Evolutionary conservation across 2,329 filamentous ascomycete genomes (phyloP).

Genomic region (Stemphylium lycopersici): DNA sequence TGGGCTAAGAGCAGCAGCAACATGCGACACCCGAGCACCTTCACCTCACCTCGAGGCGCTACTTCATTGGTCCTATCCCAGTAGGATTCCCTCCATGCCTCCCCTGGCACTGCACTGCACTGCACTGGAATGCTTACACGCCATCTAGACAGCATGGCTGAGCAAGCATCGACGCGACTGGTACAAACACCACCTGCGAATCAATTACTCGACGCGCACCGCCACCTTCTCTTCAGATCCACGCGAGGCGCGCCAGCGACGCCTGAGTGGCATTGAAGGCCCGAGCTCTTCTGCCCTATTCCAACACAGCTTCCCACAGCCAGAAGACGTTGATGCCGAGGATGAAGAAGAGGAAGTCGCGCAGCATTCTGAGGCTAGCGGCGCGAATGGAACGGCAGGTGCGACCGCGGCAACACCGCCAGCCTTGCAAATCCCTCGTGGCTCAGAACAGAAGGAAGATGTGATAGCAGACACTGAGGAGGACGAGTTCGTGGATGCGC

Average conservation of each 20-base stretch:
- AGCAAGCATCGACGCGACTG: constrained; percentile 67
- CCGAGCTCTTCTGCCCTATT: constrained; percentile 49
- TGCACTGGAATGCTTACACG: constrained; percentile 18
- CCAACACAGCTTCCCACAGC: constrained; percentile 52
- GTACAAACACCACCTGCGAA: constrained; percentile 60
- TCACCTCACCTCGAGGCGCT: constrained; percentile 65
- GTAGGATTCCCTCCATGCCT: constrained; percentile 29
- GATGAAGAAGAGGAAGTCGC: constrained; percentile 25
- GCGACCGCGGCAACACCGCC: constrained; percentile 32
- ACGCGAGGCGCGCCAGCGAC: constrained; percentile 52
- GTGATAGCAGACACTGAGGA: constrained; percentile 14
- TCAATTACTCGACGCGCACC: constrained; percentile 52
- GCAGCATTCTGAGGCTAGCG: constrained; percentile 13
- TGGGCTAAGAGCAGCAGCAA: constrained; percentile 50
- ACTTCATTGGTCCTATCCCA: constrained; percentile 70
- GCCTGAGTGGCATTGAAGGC: constrained; percentile 50
- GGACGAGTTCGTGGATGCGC: constrained; percentile 33
- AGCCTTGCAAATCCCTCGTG: constrained; percentile 40
- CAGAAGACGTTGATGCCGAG: constrained; percentile 43
- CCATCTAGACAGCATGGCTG: constrained; percentile 62
- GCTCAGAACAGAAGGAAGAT: constrained; percentile 29
- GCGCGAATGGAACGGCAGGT: constrained; percentile 20
- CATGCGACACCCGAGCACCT: constrained; percentile 67
- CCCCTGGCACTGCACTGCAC: constrained; percentile 19
- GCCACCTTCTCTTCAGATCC: constrained; percentile 61